Conservation (phyloP, 2,329 filamentous ascomycete genomes). For the Beauveria caledonica region DNA sequence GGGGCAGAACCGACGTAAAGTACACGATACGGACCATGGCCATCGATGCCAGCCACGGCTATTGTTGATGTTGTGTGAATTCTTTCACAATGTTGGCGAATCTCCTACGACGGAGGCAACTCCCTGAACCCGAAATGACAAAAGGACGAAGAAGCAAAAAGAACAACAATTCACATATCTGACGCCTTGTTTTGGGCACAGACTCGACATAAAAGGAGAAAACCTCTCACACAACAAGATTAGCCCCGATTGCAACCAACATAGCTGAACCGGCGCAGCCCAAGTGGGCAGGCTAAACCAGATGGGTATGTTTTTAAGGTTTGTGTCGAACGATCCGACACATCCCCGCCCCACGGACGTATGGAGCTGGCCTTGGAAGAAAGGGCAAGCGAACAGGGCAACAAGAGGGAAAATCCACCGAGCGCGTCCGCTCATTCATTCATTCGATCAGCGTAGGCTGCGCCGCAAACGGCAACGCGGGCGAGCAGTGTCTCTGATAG, state of each 20-base stretch:
- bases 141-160: not conserved
- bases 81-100: not conserved
- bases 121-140: not conserved
- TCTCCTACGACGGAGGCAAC: not conserved
- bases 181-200: not conserved
- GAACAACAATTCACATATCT: not conserved
- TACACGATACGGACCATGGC: not conserved
- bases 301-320: not conserved
- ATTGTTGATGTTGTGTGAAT: not conserved
- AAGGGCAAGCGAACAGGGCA: not conserved
- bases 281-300: not conserved
- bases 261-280: not conserved
- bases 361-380: not conserved
- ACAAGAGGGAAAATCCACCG: not conserved
- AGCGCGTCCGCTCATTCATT: not conserved
- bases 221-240: not conserved
- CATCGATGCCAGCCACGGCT: not conserved
- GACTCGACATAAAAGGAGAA: not conserved
- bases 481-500: not conserved
- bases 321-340: constrained; percentile 2
- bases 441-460: not conserved
- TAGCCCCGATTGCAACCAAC: not conserved
- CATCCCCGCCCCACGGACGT: not conserved
- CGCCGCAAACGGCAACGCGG: not conserved
- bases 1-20: not conserved